Conservation (phyloP, 1,139 yeast species). For the Kodamaea derodonti region DNA sequence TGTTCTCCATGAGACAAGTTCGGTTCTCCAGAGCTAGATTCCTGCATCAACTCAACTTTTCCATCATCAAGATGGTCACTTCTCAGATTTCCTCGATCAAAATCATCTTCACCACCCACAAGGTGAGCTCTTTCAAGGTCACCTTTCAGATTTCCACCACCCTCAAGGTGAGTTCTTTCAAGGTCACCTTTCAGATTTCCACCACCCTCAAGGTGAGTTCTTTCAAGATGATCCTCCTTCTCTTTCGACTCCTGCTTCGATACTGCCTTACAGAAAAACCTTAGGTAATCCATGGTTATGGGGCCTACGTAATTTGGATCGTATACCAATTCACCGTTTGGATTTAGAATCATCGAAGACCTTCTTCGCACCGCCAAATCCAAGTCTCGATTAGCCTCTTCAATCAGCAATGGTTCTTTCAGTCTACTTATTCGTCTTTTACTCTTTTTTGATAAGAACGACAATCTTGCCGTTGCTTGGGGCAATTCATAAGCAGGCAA, state of each 20-base stretch:
- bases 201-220: no score
- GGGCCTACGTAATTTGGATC: constrained; percentile 37
- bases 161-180: no score
- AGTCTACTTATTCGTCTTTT: constrained; percentile 9
- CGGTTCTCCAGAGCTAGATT: no score
- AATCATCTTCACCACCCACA: no score
- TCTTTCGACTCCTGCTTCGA: constrained; percentile 17
- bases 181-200: no score
- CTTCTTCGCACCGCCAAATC: constrained; percentile 18
- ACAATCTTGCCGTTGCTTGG: constrained; percentile 17
- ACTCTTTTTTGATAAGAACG: no score
- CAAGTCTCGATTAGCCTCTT: neutral
- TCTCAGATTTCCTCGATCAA: no score
- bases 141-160: no score
- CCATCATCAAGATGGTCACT: no score
- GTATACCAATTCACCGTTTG: constrained; percentile 21
- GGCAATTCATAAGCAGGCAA: constrained; percentile 30
- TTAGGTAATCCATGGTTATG: constrained; percentile 35
- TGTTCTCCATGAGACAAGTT: no score
- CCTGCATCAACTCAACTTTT: no score
- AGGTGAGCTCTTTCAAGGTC: no score
- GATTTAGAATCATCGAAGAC: constrained; percentile 28
- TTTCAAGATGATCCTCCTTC: constrained; percentile 1
- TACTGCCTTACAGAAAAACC: constrained; percentile 33
- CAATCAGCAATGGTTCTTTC: constrained; percentile 1